Percentiles rank a stretch among this genome's conserved stretches.
These are phyloP conservation scores for Parastagonospora avenae DNA, from an alignment of 2,329 filamentous ascomycete genomes.

Conservation along the genomic window DNA sequence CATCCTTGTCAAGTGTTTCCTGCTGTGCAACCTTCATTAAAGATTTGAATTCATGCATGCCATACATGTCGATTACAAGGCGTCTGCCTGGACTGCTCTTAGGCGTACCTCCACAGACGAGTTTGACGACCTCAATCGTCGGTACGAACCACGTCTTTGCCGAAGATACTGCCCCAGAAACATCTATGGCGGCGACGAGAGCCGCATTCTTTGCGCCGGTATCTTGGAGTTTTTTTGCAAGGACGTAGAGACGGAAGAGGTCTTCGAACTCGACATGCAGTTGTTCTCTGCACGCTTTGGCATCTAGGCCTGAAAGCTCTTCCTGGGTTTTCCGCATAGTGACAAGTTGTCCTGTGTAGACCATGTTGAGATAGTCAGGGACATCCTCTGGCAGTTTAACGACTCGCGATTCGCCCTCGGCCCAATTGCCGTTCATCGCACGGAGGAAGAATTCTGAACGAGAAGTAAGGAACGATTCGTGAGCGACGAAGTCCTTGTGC, in stretches of 20 bases:
- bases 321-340: neutral
- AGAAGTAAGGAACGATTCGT: slow-evolving; percentile 1
- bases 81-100: too few species aligned
- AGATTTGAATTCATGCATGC: too few species aligned
- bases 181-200: neutral
- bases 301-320: neutral
- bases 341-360: neutral
- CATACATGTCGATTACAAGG: too few species aligned
- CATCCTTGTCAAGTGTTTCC: too few species aligned
- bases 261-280: neutral
- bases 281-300: too few species aligned
- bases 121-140: too few species aligned
- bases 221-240: slow-evolving; percentile 19
- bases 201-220: slow-evolving; percentile 7
- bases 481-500: neutral
- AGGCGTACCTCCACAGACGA: too few species aligned
- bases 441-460: slow-evolving; percentile 3
- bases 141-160: too few species aligned
- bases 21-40: too few species aligned
- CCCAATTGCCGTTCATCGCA: slow-evolving; percentile 2
- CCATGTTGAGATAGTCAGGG: slow-evolving; percentile 4
- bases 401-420: neutral
- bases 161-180: too few species aligned
- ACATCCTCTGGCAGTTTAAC: neutral
- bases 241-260: slow-evolving; percentile 6